phyloP scores from a whole-genome alignment of 192 early-diverging fungal species.

The Nowakowskiella sp. region DNA sequence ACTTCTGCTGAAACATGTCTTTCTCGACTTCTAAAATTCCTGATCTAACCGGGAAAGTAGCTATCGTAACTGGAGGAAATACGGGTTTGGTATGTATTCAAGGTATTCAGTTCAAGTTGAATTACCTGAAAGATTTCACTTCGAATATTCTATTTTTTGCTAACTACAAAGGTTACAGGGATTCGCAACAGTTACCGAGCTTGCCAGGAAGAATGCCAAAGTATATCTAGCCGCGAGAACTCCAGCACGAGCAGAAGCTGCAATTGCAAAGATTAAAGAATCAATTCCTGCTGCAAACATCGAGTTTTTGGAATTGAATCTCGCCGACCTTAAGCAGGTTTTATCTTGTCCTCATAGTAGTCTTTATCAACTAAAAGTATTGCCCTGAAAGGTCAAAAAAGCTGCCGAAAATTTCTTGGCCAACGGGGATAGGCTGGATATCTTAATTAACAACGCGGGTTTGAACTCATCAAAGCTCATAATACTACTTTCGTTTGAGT shows the following conservation, averaged over 20 bases:
- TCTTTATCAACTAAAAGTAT: no score
- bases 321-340: slow-evolving; percentile 24
- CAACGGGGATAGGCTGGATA: slow-evolving; percentile 28
- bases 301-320: slow-evolving; percentile 18
- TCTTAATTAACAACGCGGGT: slow-evolving; percentile 58
- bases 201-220: slow-evolving; percentile 17
- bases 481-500: no score
- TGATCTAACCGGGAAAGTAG: slow-evolving; percentile 11
- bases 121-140: no score
- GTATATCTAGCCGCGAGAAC: slow-evolving; percentile 22
- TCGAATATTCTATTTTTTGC: no score
- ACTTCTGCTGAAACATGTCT: no score
- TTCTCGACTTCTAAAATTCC: no score
- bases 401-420: slow-evolving; percentile 29
- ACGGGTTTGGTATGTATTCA: no score
- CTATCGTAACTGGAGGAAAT: slow-evolving; percentile 38
- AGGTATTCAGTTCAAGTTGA: no score
- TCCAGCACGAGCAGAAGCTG: slow-evolving; percentile 15
- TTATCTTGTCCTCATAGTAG: no score
- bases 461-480: no score
- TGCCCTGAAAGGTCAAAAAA: no score
- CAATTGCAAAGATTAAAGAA: slow-evolving; percentile 24
- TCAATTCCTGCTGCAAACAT: slow-evolving; percentile 11
- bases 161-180: no score
- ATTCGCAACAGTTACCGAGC: slow-evolving; percentile 7